A percentile compares a stretch with the other conserved stretches of the same genome.
Evolutionary conservation across 345 rosid genomes (phyloP).

Genomic region (Murraya koenigii): DNA sequence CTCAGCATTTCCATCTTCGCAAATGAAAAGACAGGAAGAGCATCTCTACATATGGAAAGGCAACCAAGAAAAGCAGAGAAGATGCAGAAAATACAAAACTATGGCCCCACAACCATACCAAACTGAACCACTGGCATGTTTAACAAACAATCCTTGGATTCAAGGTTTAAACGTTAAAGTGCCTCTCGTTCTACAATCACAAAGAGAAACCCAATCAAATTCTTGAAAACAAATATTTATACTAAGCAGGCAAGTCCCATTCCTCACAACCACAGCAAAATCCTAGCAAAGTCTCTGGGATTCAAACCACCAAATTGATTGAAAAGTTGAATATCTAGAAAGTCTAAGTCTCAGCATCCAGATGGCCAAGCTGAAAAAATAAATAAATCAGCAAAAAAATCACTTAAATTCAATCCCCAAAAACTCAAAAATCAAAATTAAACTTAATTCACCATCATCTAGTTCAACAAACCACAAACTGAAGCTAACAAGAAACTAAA

Average conservation of each 20-base stretch:
- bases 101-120: conserved; percentile 13
- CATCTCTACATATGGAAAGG: conserved; percentile 15
- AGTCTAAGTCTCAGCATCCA: conserved; percentile 15
- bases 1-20: conserved; percentile 21
- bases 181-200: not conserved
- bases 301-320: conserved; percentile 6
- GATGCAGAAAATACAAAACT: not conserved
- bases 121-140: conserved; percentile 1
- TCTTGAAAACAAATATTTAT: not conserved
- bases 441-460: conserved; percentile 18
- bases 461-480: conserved; percentile 22
- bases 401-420: conserved; percentile 1
- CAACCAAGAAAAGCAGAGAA: not conserved
- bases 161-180: not conserved
- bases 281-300: conserved; percentile 11
- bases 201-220: conserved; percentile 6
- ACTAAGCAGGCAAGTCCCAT: not conserved
- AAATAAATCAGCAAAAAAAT: not conserved
- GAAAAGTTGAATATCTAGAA: conserved; percentile 4
- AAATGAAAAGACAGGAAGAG: not conserved
- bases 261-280: conserved; percentile 8
- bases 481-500: conserved; percentile 19
- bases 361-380: conserved; percentile 7
- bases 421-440: conserved; percentile 5
- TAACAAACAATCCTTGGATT: not conserved